Base-by-base conservation (phyloP, 768 basidiomycete species). In the Russula vinacea region DNA sequence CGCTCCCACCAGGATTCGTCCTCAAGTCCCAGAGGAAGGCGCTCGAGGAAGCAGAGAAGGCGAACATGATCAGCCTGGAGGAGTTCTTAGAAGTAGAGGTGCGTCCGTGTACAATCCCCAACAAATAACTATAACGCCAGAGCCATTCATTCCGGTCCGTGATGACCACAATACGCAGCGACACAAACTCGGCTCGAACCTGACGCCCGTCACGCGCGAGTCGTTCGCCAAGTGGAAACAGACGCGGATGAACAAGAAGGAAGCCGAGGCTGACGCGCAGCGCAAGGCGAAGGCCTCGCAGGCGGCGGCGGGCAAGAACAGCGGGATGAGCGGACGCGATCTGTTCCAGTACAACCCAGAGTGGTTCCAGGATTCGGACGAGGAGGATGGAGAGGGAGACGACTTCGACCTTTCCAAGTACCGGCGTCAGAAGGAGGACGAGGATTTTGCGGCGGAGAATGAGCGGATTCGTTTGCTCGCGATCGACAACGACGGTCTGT, bases 81-180 rank as follows among this genome's bases (percentile, higher is more conserved):
- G 97, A 98, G 69, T 99, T 99, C 79, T 74, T 99, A 62, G 97
- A 99, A 78, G 92, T 93, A 56, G 96, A 98, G 87, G 94, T 94
- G 69, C 60, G 80, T 70, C 45, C 8, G 6, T 17, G n/a, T 35
- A n/a, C 11, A 14, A 50, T 16, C 26, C 16, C 24, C 7, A 16
- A 16, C n/a, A n/a, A 14, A 22, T 13, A 10, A 45, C n/a, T 22
- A n/a, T 4, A n/a, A 1, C 1, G 35, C 10, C 35, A 35, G 35
- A 35, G 2, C 35, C 35, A 35, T n/a, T n/a, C n/a, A n/a, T 35
- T 35, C n/a, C 35, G 10, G 16, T 42, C 40, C 40, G 5, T 26
- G 29, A 53, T 14, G 49, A 32, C 50, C 29, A 7, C 44, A 22
- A 16, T 45, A 22, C 14, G 49, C 69, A 96, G 93, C 87, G 97